Evolutionary conservation across 176 grass and related monocot genomes (phyloP).

Genomic region (Oryza rufipogon): DNA sequence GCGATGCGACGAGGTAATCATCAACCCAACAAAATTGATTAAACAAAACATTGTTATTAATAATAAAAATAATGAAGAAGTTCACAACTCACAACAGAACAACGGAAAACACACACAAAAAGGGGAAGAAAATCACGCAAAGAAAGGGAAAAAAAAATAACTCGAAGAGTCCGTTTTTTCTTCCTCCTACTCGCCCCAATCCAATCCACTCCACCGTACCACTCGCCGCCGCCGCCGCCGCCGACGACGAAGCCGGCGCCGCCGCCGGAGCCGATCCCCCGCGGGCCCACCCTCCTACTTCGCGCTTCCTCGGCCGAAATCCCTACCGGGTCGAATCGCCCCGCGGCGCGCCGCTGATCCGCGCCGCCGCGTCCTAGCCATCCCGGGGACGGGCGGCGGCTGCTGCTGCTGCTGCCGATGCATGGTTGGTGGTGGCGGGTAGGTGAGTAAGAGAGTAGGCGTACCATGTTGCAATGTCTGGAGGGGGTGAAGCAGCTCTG

Average conservation of each 20-base stretch:
- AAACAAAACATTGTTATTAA: too few species aligned
- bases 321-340: slow-evolving; percentile 21
- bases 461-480: slow-evolving; percentile 90
- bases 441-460: not conserved
- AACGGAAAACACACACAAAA: not conserved
- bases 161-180: not conserved
- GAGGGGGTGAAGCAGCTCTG: slow-evolving; percentile 68
- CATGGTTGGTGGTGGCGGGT: not conserved
- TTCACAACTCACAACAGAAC: not conserved
- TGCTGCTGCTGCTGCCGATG: not conserved
- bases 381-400: not conserved
- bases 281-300: not conserved
- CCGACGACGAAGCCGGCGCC: not conserved
- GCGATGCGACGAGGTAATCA: not conserved
- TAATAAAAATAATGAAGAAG: not conserved
- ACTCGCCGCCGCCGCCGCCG: not conserved
- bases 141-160: not conserved
- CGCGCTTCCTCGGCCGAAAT: not conserved
- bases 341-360: slow-evolving; percentile 7
- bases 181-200: not conserved
- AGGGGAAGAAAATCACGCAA: not conserved
- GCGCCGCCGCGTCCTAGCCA: not conserved
- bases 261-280: not conserved
- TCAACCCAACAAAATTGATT: not conserved
- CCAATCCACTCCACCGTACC: slow-evolving; percentile 28